Evolutionary conservation across 495 filamentous ascomycete genomes (phyloP).

Genomic region (Podospora appendiculata): DNA sequence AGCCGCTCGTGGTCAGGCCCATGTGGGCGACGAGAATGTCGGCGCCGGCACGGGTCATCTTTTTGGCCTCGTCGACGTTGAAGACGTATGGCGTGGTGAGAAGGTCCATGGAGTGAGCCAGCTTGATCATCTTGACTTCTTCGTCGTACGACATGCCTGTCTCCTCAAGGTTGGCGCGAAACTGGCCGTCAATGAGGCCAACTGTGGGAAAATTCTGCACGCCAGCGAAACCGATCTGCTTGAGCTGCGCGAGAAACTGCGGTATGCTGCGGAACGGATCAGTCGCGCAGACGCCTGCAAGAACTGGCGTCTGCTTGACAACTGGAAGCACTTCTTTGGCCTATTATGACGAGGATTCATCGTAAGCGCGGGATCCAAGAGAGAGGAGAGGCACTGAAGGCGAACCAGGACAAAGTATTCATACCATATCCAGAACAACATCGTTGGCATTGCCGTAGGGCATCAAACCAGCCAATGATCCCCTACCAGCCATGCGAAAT

Average conservation of each 20-base stretch:
- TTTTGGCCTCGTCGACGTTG: slow-evolving; percentile 45
- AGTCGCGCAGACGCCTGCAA: slow-evolving; percentile 60
- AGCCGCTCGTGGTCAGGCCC: slow-evolving; percentile 57
- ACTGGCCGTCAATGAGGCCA: slow-evolving; percentile 60
- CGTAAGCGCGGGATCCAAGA: not conserved
- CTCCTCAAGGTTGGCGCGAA: slow-evolving; percentile 59
- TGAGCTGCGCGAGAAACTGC: slow-evolving; percentile 48
- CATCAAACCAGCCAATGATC: slow-evolving; percentile 63
- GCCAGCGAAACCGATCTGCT: slow-evolving; percentile 53
- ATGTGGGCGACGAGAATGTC: slow-evolving; percentile 65
- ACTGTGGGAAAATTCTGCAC: slow-evolving; percentile 71
- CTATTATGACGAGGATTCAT: slow-evolving; percentile 10
- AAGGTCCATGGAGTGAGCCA: slow-evolving; percentile 48
- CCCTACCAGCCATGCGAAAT: slow-evolving; percentile 66
- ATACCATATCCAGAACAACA: slow-evolving; percentile 61
- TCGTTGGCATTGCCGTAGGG: slow-evolving; percentile 67
- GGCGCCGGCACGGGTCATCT: slow-evolving; percentile 56
- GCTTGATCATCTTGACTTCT: slow-evolving; percentile 57
- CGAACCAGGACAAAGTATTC: not conserved
- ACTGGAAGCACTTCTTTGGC: slow-evolving; percentile 53
- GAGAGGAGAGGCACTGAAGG: not conserved
- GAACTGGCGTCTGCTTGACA: slow-evolving; percentile 51
- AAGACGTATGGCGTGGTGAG: slow-evolving; percentile 67
- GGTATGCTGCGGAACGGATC: slow-evolving; percentile 56
- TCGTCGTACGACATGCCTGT: slow-evolving; percentile 59